Evolutionary conservation across 140 eudicot genomes (phyloP).

Genomic region (Senecio squalidus): DNA sequence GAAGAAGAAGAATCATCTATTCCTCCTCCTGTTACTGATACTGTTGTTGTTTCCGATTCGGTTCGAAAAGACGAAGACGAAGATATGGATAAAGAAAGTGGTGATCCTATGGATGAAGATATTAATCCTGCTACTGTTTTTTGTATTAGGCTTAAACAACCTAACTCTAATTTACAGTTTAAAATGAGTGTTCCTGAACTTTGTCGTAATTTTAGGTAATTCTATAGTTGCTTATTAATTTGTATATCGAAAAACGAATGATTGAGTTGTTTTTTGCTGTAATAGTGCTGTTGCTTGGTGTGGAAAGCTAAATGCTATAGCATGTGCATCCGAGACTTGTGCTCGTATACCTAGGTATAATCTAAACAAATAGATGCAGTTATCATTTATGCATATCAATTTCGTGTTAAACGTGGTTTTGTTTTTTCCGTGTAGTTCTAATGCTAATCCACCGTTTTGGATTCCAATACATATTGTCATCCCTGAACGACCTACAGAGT

Average conservation of each 20-base stretch:
- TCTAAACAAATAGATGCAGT: too few species aligned
- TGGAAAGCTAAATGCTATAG: conserved; percentile 94
- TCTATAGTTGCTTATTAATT: neutral
- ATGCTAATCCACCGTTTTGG: conserved; percentile 98
- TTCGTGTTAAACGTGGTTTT: conserved; percentile 9
- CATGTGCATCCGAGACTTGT: conserved; percentile 99
- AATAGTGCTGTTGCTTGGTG: conserved; percentile 99
- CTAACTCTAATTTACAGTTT: conserved; percentile 70
- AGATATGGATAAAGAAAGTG: conserved; percentile 33
- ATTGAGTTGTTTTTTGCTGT: conserved; percentile 11
- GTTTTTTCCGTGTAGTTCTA: conserved; percentile 54
- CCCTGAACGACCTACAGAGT: conserved; percentile 98
- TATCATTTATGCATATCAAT: neutral
- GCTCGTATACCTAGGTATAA: conserved; percentile 95
- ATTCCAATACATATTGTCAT: conserved; percentile 95
- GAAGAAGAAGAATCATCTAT: too few species aligned
- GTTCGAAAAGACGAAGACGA: conserved; percentile 24
- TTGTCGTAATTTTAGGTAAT: conserved; percentile 96
- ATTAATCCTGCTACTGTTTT: conserved; percentile 63
- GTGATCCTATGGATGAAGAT: conserved; percentile 53
- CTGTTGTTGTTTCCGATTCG: conserved; percentile 22
- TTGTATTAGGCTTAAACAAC: conserved; percentile 86
- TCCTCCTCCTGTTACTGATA: conserved; percentile 18
- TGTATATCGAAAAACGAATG: neutral
- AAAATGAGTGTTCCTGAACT: conserved; percentile 98